Base-by-base conservation (phyloP, 441 rosid species). In the Gossypium trilobum region DNA sequence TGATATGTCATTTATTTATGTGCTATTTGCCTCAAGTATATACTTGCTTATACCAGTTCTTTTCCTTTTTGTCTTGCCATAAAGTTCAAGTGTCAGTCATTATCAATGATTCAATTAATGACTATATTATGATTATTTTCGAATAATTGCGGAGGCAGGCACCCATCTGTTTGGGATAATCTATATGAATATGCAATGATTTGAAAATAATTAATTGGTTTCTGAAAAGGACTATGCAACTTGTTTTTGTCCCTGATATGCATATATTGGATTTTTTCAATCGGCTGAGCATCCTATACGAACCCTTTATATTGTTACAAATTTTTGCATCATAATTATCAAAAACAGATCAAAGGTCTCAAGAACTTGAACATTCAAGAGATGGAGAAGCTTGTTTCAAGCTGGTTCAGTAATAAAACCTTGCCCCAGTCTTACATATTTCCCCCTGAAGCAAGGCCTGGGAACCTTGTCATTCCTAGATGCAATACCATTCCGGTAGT, bases 401-500 rank as follows among this genome's bases (percentile, higher is more conserved):
- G 52, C 58, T 74, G 82, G 76, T 46, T 1, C 14, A 69, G 73
- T 20, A 61, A 70, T 54, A 54, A 77, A 58, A 48, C 76, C 3
- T 14, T 77, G 59, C 84, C 81, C 0, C 70, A 81, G 23, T 62
- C 70, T 25, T 81, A 79, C 50, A 56, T 79, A 19, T 60, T 81
- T 25, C 84, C 86, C 17, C 81, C 78, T n/a, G 77, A 77, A 33
- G 71, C 19, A 2, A 75, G 81, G 46, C 84, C 84, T 2, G 82
- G 84, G 13, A 74, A 67, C 0, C 5, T 17, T 20, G n/a, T 6
- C 31, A 64, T 57, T 33, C 77, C 76, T 10, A 10, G 29, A 6
- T 61, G 39, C 46, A 5, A 68, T 17, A 2, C 23, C 52, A 65
- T 80, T 76, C 85, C 85, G 0, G 61, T 79, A 5, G 48, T 84